A percentile compares a stretch with the other conserved stretches of the same genome.
Conservation (phyloP, 768 basidiomycete genomes). For the Suillus bovinus region DNA sequence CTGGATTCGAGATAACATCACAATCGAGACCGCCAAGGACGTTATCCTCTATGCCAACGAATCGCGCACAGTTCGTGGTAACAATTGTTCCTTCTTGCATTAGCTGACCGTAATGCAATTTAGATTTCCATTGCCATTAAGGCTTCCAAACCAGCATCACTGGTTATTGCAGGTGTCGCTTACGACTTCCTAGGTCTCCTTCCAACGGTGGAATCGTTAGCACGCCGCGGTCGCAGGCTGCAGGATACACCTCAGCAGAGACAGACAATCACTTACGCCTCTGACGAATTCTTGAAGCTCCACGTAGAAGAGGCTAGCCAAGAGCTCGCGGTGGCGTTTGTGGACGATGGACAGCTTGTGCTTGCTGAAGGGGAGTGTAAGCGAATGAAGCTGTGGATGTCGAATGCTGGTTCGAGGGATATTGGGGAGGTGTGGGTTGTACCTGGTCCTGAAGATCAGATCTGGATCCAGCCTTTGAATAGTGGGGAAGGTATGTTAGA, state of each 20-base stretch:
- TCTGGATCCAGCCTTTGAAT: conserved; percentile 48
- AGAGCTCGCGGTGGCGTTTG: conserved; percentile 57
- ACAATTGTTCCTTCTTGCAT: background rate
- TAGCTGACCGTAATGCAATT: background rate
- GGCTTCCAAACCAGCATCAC: conserved; percentile 47
- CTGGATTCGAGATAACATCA: conserved; percentile 42
- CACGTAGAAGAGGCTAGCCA: conserved; percentile 67
- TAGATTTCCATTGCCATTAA: conserved; percentile 68
- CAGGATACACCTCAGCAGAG: conserved; percentile 74
- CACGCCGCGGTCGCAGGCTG: conserved; percentile 71
- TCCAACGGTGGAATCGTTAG: conserved; percentile 63
- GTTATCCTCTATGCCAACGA: conserved; percentile 64
- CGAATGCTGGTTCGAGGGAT: conserved; percentile 61
- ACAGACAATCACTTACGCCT: conserved; percentile 67
- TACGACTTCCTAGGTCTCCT: conserved; percentile 78
- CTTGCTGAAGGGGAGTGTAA: conserved; percentile 72
- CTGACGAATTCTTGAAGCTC: conserved; percentile 60
- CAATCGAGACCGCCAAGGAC: conserved; percentile 62
- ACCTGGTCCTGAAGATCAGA: conserved; percentile 55
- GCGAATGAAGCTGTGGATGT: conserved; percentile 54
- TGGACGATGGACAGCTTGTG: conserved; percentile 50
- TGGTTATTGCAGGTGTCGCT: conserved; percentile 57
- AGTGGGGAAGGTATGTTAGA: conserved; percentile 20
- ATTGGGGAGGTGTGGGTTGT: conserved; percentile 77
- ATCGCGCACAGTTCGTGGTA: conserved; percentile 54